Percentiles rank a stretch among this genome's conserved stretches.
phyloP scores from a whole-genome alignment of 2,329 filamentous ascomycete genomes.

The Pestalotiopsis sp. region DNA sequence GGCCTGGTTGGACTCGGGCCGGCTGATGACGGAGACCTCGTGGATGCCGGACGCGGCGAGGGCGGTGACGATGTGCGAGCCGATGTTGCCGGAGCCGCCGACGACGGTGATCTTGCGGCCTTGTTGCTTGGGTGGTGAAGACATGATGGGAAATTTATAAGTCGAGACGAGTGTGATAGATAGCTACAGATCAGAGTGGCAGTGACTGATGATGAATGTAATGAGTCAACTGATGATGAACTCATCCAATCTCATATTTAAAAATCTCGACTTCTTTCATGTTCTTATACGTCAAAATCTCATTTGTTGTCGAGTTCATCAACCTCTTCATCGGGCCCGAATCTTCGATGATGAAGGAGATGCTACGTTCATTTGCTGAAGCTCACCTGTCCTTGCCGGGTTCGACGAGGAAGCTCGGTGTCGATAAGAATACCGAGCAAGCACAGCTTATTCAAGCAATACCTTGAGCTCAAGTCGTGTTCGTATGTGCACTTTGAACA shows the following conservation, averaged over 20 bases:
- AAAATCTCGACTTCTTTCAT: not conserved
- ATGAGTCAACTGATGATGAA: not conserved
- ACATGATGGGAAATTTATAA: not conserved
- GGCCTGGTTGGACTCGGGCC: conserved; percentile 24
- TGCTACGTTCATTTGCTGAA: not conserved
- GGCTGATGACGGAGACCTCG: conserved; percentile 34
- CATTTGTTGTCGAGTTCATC: not conserved
- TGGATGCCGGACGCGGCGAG: conserved; percentile 23
- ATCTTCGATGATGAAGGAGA: not conserved
- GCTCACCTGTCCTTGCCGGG: not conserved
- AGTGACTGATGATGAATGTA: not conserved
- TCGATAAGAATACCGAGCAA: not conserved
- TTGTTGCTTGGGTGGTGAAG: not conserved
- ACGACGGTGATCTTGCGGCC: conserved; percentile 25
- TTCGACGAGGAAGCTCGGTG: not conserved
- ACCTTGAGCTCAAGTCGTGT: not conserved
- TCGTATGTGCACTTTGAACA: not conserved
- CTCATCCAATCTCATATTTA: not conserved
- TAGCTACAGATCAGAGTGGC: not conserved
- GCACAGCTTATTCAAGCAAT: not conserved
- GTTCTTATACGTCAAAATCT: not conserved
- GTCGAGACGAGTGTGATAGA: not conserved
- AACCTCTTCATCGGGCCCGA: not conserved
- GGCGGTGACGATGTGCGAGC: conserved; percentile 8
- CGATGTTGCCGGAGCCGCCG: conserved; percentile 28